These are phyloP conservation scores for Pestalotiopsis fici DNA, from an alignment of 2,329 filamentous ascomycete genomes.

Conservation along the genomic window DNA sequence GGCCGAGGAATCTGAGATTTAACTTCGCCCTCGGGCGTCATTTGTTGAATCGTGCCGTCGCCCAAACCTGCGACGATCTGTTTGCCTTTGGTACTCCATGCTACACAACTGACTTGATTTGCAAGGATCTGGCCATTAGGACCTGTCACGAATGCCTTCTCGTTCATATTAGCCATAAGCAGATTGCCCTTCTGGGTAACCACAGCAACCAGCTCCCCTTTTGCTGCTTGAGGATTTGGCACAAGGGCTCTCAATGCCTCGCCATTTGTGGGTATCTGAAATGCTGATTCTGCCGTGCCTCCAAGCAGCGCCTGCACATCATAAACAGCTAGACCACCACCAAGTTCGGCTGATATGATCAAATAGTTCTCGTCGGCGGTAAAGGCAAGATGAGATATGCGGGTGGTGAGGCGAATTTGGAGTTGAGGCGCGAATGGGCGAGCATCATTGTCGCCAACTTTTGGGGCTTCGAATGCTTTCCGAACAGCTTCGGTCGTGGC, in stretches of 20 bases:
- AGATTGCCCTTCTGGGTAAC: conserved; percentile 81
- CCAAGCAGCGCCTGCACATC: conserved; percentile 69
- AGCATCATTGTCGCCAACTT: conserved; percentile 63
- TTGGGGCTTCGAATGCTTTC: conserved; percentile 67
- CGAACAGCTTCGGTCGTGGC: conserved; percentile 77
- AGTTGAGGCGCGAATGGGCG: conserved; percentile 74
- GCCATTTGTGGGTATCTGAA: conserved; percentile 77
- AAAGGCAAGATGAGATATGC: conserved; percentile 87
- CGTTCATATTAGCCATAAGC: conserved; percentile 78
- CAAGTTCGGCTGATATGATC: conserved; percentile 78
- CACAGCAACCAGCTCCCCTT: conserved; percentile 75
- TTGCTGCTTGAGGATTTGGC: conserved; percentile 78
- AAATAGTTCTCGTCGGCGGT: conserved; percentile 86
- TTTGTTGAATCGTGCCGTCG: conserved; percentile 78
- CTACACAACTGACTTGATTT: conserved; percentile 76
- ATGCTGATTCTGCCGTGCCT: conserved; percentile 66
- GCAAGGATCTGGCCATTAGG: conserved; percentile 66
- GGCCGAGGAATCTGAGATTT: conserved; percentile 82
- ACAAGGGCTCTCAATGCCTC: conserved; percentile 72
- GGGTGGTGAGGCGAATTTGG: conserved; percentile 70
- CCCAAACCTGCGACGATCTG: conserved; percentile 85
- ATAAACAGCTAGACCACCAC: conserved; percentile 83
- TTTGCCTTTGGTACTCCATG: conserved; percentile 93
- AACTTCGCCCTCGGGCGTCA: conserved; percentile 77
- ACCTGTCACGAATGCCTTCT: conserved; percentile 58